phyloP scores from a whole-genome alignment of 2,329 filamentous ascomycete species.

The Colletotrichum tamarilloi region DNA sequence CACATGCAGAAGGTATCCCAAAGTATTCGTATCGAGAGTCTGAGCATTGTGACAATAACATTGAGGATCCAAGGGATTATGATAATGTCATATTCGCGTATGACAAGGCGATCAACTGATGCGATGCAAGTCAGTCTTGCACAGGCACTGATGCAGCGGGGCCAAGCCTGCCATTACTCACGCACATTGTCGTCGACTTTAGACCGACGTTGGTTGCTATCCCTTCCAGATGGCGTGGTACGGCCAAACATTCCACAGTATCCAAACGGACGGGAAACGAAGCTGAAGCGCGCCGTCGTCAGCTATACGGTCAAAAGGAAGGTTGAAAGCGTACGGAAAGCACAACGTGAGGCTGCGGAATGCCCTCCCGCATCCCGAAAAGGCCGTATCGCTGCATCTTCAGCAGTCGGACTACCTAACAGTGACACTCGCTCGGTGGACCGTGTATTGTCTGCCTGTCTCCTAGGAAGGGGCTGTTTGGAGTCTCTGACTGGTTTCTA shows the following conservation, averaged over 20 bases:
- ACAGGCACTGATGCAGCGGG: neutral
- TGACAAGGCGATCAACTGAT: neutral
- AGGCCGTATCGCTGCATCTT: neutral
- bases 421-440: neutral
- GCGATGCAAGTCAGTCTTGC: neutral
- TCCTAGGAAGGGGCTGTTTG: slow-evolving; percentile 1
- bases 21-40: neutral
- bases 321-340: neutral
- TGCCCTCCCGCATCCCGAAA: slow-evolving; percentile 22
- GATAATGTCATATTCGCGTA: neutral
- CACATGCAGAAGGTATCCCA: neutral
- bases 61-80: neutral
- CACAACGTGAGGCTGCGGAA: neutral
- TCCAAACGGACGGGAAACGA: neutral
- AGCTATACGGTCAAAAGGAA: neutral
- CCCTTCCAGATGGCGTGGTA: neutral
- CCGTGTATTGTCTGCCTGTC: neutral
- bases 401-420: neutral
- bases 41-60: neutral
- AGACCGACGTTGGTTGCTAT: neutral
- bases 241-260: neutral
- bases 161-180: neutral
- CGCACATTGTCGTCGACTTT: neutral
- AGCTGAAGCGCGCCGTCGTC: slow-evolving; percentile 22
- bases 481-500: slow-evolving; percentile 25